Conservation (phyloP, 2,329 filamentous ascomycete genomes). For the Graphilbum sp. region DNA sequence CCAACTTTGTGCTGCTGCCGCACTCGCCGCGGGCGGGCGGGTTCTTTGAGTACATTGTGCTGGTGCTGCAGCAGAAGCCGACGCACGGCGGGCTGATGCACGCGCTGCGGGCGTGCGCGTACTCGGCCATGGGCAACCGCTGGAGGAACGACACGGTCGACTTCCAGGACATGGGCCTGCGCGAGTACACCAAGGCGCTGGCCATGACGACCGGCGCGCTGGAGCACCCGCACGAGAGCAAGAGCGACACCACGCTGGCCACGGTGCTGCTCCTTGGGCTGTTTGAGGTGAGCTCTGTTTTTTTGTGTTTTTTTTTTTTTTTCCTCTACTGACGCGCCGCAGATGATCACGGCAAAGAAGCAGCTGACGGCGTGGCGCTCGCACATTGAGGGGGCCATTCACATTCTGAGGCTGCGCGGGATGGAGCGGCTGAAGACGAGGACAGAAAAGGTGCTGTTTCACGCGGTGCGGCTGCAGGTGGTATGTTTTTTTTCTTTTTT, state of each 20-base stretch:
- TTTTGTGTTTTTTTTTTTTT: too few relatives aligned
- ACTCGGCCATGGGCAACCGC: constrained; percentile 39
- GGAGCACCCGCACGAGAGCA: constrained; percentile 29
- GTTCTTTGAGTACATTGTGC: constrained; percentile 41
- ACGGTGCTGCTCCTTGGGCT: constrained; percentile 42
- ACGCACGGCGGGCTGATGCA: constrained; percentile 22
- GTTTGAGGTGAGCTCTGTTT: constrained; percentile 31
- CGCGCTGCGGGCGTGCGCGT: constrained; percentile 41
- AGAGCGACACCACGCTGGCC: constrained; percentile 39
- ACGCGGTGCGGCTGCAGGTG: constrained; percentile 43
- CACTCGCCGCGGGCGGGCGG: constrained; percentile 30
- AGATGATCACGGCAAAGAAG: constrained; percentile 36
- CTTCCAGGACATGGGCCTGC: constrained; percentile 25
- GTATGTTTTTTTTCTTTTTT: constrained; percentile 17
- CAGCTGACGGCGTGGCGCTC: constrained; percentile 43
- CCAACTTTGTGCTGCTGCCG: constrained; percentile 42
- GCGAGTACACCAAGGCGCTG: constrained; percentile 37
- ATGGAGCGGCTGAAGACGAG: constrained; percentile 36
- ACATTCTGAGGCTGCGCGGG: constrained; percentile 42
- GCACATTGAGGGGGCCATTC: constrained; percentile 44
- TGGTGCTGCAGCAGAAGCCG: constrained; percentile 26
- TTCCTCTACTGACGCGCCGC: neutral
- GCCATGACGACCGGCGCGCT: constrained; percentile 35
- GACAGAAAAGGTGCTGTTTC: constrained; percentile 37
- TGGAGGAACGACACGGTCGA: constrained; percentile 17